Percentiles rank a stretch among this genome's conserved stretches.
Conservation (phyloP, 305 asterid genomes). For the Solanum chacoense region DNA sequence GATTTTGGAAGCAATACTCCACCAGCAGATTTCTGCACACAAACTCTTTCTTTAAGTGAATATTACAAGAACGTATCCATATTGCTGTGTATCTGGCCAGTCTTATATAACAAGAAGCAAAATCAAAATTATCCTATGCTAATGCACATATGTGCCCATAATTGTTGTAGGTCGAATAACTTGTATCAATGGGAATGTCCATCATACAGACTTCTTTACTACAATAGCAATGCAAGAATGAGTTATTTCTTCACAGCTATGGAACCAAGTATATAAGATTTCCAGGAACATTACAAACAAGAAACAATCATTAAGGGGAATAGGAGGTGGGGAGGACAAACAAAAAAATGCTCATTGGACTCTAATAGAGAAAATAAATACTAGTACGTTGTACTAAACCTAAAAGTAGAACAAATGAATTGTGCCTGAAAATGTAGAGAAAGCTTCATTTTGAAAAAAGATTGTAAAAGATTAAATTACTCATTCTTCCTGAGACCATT, state of each 20-base stretch:
- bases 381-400: not conserved
- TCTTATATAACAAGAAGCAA: no score
- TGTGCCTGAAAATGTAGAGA: not conserved
- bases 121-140: not conserved
- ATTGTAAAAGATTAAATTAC: not conserved
- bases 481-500: not conserved
- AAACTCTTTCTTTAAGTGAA: not conserved
- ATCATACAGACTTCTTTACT: not conserved
- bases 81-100: not conserved
- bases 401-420: not conserved
- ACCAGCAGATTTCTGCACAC: slow-evolving; percentile 78
- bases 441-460: not conserved
- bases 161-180: no score
- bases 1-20: slow-evolving; percentile 87
- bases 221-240: not conserved
- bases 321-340: not conserved
- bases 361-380: not conserved
- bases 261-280: not conserved
- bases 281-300: not conserved
- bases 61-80: not conserved
- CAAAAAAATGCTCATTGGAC: not conserved
- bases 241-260: not conserved
- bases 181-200: not conserved
- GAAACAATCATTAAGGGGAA: not conserved
- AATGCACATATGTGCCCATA: not conserved